Evolutionary conservation across 2,329 filamentous ascomycete species (phyloP).

Genomic region (Aspergillus aculeatus): DNA sequence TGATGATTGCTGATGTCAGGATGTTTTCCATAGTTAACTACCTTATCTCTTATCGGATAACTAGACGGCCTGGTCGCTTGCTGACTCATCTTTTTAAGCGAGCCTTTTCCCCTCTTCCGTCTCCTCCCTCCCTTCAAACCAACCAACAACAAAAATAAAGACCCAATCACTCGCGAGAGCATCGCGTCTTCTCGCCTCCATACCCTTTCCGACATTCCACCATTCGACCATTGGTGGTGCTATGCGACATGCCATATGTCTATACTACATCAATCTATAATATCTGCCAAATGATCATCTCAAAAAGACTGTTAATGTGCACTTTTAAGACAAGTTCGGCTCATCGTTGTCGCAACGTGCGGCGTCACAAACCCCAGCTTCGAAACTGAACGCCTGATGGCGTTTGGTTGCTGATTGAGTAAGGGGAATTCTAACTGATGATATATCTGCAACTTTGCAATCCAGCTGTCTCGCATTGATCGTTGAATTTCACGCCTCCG

Average conservation of each 20-base stretch:
- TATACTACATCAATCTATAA: too few relatives aligned
- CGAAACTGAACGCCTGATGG: background rate
- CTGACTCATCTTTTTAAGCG: background rate
- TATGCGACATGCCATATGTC: background rate
- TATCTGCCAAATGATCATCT: too few relatives aligned
- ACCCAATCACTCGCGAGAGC: too few relatives aligned
- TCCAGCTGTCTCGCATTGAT: slow-evolving; percentile 36
- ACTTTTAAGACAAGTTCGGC: background rate
- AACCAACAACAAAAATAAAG: background rate
- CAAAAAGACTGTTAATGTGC: background rate
- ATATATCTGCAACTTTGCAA: slow-evolving; percentile 30
- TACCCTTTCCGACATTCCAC: background rate
- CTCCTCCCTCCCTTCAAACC: too few relatives aligned
- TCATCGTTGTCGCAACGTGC: background rate
- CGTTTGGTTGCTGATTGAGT: background rate
- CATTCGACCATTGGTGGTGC: background rate
- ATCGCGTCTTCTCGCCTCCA: background rate
- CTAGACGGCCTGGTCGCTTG: background rate
- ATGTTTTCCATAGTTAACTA: background rate
- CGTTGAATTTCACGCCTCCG: slow-evolving; percentile 1
- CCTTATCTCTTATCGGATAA: background rate
- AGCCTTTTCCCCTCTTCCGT: background rate
- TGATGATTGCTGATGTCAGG: background rate
- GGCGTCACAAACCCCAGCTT: background rate
- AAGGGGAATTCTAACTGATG: background rate